These are phyloP conservation scores for Globisporangium spiculum DNA, from an alignment of 352 stramenopile species.

Conservation along the genomic window DNA sequence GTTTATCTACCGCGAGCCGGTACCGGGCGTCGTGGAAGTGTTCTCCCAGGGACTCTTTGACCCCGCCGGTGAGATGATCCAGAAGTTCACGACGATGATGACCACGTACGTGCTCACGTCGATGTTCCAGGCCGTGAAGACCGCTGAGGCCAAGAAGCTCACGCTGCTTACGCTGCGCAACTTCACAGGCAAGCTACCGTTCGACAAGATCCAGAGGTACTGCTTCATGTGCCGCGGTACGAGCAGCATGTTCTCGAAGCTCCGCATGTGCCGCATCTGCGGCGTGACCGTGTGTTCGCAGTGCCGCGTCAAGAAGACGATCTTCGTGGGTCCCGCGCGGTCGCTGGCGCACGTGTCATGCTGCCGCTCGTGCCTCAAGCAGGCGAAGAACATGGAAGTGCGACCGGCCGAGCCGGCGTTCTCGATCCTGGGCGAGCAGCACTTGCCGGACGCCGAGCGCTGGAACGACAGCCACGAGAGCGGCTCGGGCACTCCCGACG, in stretches of 20 bases:
- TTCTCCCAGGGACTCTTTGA: slow-evolving; percentile 45
- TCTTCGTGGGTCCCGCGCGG: slow-evolving; percentile 31
- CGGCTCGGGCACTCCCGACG: slow-evolving; percentile 4
- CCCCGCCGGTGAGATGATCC: slow-evolving; percentile 32
- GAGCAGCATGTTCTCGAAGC: slow-evolving; percentile 15
- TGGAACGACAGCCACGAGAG: slow-evolving; percentile 9
- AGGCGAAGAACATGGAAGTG: slow-evolving; percentile 23
- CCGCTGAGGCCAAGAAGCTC: slow-evolving; percentile 55
- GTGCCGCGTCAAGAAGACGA: slow-evolving; percentile 44
- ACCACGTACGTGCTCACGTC: slow-evolving; percentile 32
- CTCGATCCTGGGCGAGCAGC: slow-evolving; percentile 20
- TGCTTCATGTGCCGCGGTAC: slow-evolving; percentile 24
- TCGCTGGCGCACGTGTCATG: background rate
- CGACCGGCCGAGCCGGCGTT: slow-evolving; percentile 22
- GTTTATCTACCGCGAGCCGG: slow-evolving; percentile 36
- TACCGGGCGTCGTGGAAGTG: slow-evolving; percentile 35
- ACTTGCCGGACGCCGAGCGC: background rate
- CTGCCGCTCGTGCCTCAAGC: slow-evolving; percentile 8
- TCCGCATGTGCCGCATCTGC: slow-evolving; percentile 41
- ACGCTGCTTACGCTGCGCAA: slow-evolving; percentile 34
- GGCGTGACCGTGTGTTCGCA: slow-evolving; percentile 35
- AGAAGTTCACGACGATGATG: slow-evolving; percentile 20
- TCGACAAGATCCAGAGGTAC: slow-evolving; percentile 8
- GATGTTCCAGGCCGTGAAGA: slow-evolving; percentile 23
- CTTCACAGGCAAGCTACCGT: slow-evolving; percentile 13